These are phyloP conservation scores for Phytophthora ohioensis DNA, from an alignment of 352 stramenopile species.

Conservation along the genomic window DNA sequence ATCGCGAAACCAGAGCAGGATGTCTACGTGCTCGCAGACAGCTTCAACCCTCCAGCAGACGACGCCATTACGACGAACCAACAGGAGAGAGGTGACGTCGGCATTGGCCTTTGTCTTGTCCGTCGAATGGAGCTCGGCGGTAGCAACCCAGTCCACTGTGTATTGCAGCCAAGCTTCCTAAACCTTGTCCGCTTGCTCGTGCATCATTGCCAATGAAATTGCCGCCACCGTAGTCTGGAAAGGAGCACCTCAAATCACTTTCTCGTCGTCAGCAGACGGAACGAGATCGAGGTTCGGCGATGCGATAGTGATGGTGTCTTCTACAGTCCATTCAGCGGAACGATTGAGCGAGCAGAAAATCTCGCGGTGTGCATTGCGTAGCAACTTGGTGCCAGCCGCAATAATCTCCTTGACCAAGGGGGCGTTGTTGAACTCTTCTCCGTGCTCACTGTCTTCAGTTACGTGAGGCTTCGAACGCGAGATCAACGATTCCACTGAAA, in stretches of 20 bases:
- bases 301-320: background rate
- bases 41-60: too few species aligned
- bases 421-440: too few species aligned
- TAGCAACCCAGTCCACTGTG: too few species aligned
- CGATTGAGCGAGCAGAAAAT: background rate
- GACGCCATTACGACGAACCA: too few species aligned
- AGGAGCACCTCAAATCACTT: background rate
- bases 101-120: too few species aligned
- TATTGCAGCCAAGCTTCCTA: too few species aligned
- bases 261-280: background rate
- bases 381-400: background rate
- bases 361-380: background rate
- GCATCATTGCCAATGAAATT: background rate
- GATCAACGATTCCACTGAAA: background rate
- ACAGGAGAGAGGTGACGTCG: too few species aligned
- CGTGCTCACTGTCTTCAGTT: too few species aligned
- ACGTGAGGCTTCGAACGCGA: background rate
- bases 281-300: background rate
- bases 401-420: background rate
- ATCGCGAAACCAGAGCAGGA: too few species aligned
- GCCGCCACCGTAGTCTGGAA: background rate
- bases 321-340: background rate
- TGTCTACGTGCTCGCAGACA: too few species aligned
- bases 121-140: too few species aligned
- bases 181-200: too few species aligned